A percentile compares a stretch with the other conserved stretches of the same genome.
These are phyloP conservation scores for Aspergillus texensis DNA, from an alignment of 2,329 filamentous ascomycete species.

Conservation along the genomic window DNA sequence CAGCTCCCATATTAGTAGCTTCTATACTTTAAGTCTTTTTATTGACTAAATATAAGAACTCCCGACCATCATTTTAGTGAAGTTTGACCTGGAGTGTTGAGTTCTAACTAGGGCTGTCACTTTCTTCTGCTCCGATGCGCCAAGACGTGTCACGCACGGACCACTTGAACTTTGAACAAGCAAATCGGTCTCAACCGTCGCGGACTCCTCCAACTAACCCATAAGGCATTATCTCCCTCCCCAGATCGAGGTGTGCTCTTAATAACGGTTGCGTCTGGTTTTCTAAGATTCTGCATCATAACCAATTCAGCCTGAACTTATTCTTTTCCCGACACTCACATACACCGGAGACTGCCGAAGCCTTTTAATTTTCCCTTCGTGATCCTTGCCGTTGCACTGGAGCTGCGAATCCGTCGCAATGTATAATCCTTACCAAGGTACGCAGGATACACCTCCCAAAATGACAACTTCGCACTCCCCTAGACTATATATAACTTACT, in stretches of 20 bases:
- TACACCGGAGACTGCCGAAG: background rate
- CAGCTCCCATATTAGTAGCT: background rate
- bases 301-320: background rate
- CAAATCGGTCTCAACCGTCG: conserved; percentile 12
- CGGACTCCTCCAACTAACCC: conserved; percentile 8
- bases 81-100: background rate
- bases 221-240: background rate
- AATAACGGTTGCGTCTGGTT: background rate
- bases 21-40: background rate
- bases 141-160: conserved; percentile 16
- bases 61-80: background rate
- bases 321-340: background rate
- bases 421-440: conserved; percentile 51
- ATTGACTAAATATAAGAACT: background rate
- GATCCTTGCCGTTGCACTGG: background rate
- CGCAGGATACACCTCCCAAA: conserved; percentile 15
- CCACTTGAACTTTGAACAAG: conserved; percentile 20
- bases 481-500: conserved; percentile 9
- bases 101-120: background rate
- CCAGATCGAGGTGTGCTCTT: background rate
- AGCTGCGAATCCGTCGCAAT: conserved; percentile 32
- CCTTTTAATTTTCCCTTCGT: conserved; percentile 1
- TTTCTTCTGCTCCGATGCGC: background rate
- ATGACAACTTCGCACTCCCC: background rate
- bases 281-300: background rate